Percentiles rank a stretch among this genome's conserved stretches.
Conservation (phyloP, 2,329 filamentous ascomycete species). For the Ophiosphaerella korrae region DNA sequence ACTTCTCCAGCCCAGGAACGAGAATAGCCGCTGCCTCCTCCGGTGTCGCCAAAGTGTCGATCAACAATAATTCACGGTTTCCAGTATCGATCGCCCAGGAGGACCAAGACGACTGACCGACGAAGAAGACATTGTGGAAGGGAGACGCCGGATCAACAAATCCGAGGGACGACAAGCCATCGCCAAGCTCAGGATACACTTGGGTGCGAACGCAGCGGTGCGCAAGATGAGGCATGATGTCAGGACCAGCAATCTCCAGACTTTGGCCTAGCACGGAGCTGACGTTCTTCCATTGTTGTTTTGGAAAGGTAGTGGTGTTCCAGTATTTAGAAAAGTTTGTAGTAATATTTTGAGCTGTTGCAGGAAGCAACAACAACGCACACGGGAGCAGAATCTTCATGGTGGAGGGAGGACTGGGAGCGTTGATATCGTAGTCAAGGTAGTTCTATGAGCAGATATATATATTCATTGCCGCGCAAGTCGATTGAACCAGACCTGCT, state of each 20-base stretch:
- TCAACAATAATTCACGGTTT: slow-evolving; percentile 12
- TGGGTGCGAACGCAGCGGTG: slow-evolving; percentile 12
- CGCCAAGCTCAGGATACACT: slow-evolving; percentile 6
- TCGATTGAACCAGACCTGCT: too few species aligned
- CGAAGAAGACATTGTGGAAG: slow-evolving; percentile 18
- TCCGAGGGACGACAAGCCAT: slow-evolving; percentile 2
- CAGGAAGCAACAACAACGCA: too few species aligned
- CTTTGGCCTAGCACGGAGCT: slow-evolving; percentile 5
- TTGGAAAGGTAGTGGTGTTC: slow-evolving; percentile 2
- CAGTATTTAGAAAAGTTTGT: neutral
- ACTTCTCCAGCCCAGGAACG: slow-evolving; percentile 6
- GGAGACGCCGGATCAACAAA: slow-evolving; percentile 12
- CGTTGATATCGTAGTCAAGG: too few species aligned
- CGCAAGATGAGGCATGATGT: slow-evolving; percentile 13
- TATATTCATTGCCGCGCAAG: too few species aligned
- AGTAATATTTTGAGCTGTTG: slow-evolving; percentile 48
- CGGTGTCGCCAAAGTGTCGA: slow-evolving; percentile 14
- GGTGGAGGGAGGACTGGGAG: too few species aligned
- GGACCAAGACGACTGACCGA: slow-evolving; percentile 15
- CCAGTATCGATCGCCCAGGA: slow-evolving; percentile 18
- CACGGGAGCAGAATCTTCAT: too few species aligned
- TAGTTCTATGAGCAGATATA: too few species aligned
- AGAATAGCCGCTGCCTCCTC: slow-evolving; percentile 11
- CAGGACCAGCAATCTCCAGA: slow-evolving; percentile 1
- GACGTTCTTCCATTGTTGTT: slow-evolving; percentile 10